Evolutionary conservation across 768 basidiomycete genomes (phyloP), one percentile per base, ranked within the genome.

Genomic region (Pisolithus orientalis): DNA sequence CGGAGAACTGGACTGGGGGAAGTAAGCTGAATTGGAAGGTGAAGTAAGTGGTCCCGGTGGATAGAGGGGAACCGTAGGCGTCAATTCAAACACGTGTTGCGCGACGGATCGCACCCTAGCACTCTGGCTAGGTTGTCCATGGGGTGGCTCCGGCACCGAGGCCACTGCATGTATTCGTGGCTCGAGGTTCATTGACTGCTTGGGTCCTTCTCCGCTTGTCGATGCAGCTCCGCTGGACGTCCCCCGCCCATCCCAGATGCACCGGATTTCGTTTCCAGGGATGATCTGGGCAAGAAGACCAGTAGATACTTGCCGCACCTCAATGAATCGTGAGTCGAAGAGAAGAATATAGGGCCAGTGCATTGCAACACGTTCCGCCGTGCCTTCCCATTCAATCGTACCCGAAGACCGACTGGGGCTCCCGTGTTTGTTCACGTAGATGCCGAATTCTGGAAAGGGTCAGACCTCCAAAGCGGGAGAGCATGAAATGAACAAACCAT

Each of bases 351-450:
- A 93, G 1, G 93, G 94, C 43, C 85, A 80, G 64, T 94, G 93
- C 72, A 90, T 84, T 2, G 92, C 91, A 24, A 90, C 90, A 31
- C 83, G 84, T 57, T 94, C 90, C 0, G 90, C 91, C 0, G 81
- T 86, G 16, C 93, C 91, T 67, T 98, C 94, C 92, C 93, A 98
- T 67, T 98, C 94, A 51, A 96, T 87, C 5, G 84, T 83, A 17
- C 80, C 79, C 16, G 78, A 72, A 6, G 71, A 59, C 29, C 90
- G 82, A 59, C 83, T 88, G 1, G 90, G 90, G 51, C 87, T 83
- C n/a, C 94, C 94, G 53, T 93, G 90, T 37, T 90, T 84, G 67
- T 94, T 84, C 28, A 96, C 93, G 60, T 90, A 95, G 38, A 96
- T 77, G 10, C 93, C 94, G 55, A 96, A 94, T 67, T 93, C 90